Base-by-base conservation (phyloP, 2,329 filamentous ascomycete species). In the Plenodomus biglobosus region DNA sequence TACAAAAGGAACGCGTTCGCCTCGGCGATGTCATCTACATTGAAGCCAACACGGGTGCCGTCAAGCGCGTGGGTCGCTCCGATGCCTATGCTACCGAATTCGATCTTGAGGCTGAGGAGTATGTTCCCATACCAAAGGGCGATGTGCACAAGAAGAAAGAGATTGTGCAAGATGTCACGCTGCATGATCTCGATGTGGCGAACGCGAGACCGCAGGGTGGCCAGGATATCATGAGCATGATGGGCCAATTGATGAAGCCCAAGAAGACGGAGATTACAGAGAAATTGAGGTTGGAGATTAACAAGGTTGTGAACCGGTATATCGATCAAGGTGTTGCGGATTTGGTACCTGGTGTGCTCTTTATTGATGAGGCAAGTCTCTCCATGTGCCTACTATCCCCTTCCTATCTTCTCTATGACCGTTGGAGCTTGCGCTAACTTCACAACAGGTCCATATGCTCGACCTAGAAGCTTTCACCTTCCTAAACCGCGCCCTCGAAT, bases 81-180 rank as follows among this genome's bases (percentile, higher is more conserved):
- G 94, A 99, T 72, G 94, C 94, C 21, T 97, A 97, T 73, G 92
- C 92, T 21, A 99, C 94, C 42, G 94, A 99, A 73, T 99, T 99
- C 71, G 94, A 99, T 71, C 84, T 99, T 41, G 94, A 99, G 77
- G 94, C 94, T 2, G 94, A 99, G 75, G 94, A 99, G 76, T 99
- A 99, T 73, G 94, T 99, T 58, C 94, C 94, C 5, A 95, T 99
- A 56, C 94, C 94, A 48, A 99, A 99, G 79, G 94, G 94, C 49
- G 94, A 99, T 68, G 94, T 99, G 44, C 94, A 97, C 80, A 99
- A 99, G 84, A 97, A 96, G 85, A 99, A 99, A 80, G 94, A 99
- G 76, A 95, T 99, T 62, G 94, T 99, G 30, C 94, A 99, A 73
- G 94, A 99, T 67, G 94, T 99, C 55, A 96, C 94, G 38, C 81